phyloP scores from a whole-genome alignment of 352 stramenopile species.

The Globisporangium sylvaticum region DNA sequence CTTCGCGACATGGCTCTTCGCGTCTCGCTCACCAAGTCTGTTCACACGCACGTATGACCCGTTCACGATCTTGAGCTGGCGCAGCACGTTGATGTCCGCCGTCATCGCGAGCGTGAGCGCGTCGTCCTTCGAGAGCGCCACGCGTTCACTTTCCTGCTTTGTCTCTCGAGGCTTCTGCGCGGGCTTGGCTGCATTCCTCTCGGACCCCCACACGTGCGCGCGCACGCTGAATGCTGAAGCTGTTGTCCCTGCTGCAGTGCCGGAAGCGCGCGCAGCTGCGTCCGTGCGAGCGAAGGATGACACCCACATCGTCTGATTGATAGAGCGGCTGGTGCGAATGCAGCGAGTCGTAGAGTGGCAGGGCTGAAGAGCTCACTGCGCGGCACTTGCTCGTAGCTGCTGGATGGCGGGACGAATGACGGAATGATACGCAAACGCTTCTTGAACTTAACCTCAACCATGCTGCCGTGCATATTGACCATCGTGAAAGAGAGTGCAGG shows the following conservation, averaged over 20 bases:
- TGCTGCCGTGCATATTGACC: neutral
- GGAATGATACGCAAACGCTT: constrained; percentile 33
- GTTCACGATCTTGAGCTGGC: constrained; percentile 40
- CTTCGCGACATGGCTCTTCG: constrained; percentile 34
- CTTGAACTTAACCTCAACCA: constrained; percentile 13
- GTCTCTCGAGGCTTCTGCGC: neutral
- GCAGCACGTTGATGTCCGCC: constrained; percentile 35
- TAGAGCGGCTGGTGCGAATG: neutral
- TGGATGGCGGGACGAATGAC: neutral
- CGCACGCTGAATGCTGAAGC: constrained; percentile 15
- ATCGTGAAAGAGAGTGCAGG: neutral
- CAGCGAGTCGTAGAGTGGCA: neutral
- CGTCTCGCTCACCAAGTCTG: neutral
- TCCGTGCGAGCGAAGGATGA: constrained; percentile 38
- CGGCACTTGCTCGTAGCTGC: neutral
- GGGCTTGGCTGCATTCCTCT: neutral
- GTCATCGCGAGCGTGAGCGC: constrained; percentile 34
- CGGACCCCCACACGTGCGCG: constrained; percentile 32
- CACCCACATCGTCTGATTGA: constrained; percentile 37
- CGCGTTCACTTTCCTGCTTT: neutral
- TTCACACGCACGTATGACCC: constrained; percentile 46
- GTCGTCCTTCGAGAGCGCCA: constrained; percentile 17
- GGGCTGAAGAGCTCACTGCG: neutral
- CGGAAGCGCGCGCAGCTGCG: neutral
- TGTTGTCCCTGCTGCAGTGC: neutral